Base-by-base conservation (phyloP, 2,329 filamentous ascomycete genomes). In the Malbranchea zuffiana region DNA sequence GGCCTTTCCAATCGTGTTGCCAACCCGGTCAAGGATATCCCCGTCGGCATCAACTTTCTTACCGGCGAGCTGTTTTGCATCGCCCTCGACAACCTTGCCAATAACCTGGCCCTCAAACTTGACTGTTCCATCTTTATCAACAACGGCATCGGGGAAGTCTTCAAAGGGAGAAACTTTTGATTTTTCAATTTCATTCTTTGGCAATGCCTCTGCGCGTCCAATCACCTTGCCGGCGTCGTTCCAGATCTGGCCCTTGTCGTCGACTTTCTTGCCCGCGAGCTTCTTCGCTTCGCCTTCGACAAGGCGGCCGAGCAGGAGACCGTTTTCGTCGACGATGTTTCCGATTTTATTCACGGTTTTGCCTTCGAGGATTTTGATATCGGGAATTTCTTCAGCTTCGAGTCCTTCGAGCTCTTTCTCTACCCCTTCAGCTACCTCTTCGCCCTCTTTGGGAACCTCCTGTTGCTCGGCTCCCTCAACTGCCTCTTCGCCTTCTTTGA, bases 271-370 rank as follows among this genome's bases (percentile, higher is more conserved):
- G 6, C 61, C 62, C 13, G 57, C 44, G 47, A 76, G 63, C 56
- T 78, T 79, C 61, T 77, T 78, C 41, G 76, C 68, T 12, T 77
- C 72, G 44, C 75, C 78, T 44, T 78, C 72, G 10, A 68, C 56
- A 8, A 78, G 55, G 35, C 79, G 70, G 27, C 78, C 77, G 29
- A 70, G 53, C 1, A 68, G 60, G 29, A 66, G 68, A 24, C 67
- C 64, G 6, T 61, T 51, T 1, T 48, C 45, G 25, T 65, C 60
- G 32, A 68, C 55, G 44, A 57, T 63, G 46, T 53, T 68, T 42
- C 52, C 64, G 41, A 50, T 54, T 51, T 61, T 69, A 53, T 57
- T 66, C 52, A 54, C 62, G 37, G 53, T 54, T 35, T 63, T 41
- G 10, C 61, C 59, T 45, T 65, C 54, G 23, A 66, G 44, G 16